Evolutionary conservation across 2,329 filamentous ascomycete species (phyloP).

Genomic region (Sclerotinia spermophila): DNA sequence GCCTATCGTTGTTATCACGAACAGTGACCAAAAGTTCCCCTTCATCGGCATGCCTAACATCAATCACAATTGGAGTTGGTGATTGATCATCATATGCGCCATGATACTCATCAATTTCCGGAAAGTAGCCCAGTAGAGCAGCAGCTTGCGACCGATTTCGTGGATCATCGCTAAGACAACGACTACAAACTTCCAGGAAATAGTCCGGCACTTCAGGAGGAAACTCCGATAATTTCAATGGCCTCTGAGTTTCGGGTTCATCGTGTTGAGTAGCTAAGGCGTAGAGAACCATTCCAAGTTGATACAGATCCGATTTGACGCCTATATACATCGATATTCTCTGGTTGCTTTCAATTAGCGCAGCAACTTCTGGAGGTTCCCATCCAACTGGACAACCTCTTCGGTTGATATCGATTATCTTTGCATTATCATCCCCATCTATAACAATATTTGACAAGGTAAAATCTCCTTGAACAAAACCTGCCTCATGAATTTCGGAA

Average conservation of each 20-base stretch:
- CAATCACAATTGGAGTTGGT: slow-evolving; percentile 32
- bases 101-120: slow-evolving; percentile 38
- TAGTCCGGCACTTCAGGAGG: slow-evolving; percentile 69
- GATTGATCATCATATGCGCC: slow-evolving; percentile 18
- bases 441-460: slow-evolving; percentile 97
- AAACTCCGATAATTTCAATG: slow-evolving; percentile 54
- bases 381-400: slow-evolving; percentile 96
- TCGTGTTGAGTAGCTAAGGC: slow-evolving; percentile 82
- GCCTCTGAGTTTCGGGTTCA: slow-evolving; percentile 80
- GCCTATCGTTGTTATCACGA: slow-evolving; percentile 5
- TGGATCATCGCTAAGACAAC: slow-evolving; percentile 72
- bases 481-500: slow-evolving; percentile 89
- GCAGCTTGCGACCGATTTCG: slow-evolving; percentile 69
- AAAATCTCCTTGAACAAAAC: slow-evolving; percentile 96
- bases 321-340: slow-evolving; percentile 96
- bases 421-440: slow-evolving; percentile 76
- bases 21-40: slow-evolving; percentile 13
- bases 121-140: slow-evolving; percentile 67
- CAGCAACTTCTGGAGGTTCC: slow-evolving; percentile 90
- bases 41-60: slow-evolving; percentile 29
- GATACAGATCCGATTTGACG: slow-evolving; percentile 93
- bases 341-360: slow-evolving; percentile 82
- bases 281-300: slow-evolving; percentile 95
- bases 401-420: slow-evolving; percentile 98
- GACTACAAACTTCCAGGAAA: slow-evolving; percentile 71